A percentile compares a stretch with the other conserved stretches of the same genome.
phyloP scores from a whole-genome alignment of 441 rosid genomes.

The Metrosideros polymorpha region DNA sequence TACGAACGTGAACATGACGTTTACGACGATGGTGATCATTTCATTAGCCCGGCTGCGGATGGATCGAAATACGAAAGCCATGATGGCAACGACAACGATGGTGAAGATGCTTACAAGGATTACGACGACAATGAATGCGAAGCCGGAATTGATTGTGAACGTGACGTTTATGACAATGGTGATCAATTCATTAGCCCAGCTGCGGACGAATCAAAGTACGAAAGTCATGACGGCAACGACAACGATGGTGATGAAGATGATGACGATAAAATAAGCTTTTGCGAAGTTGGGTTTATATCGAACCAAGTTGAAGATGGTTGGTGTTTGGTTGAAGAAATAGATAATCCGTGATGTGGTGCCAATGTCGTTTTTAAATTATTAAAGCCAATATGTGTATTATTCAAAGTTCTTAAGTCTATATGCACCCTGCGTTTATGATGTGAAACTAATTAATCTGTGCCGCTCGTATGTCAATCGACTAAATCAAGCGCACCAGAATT shows the following conservation, averaged over 20 bases:
- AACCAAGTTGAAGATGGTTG: conserved; percentile 44
- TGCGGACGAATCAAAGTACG: neutral
- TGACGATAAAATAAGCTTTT: conserved; percentile 12
- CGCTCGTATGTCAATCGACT: neutral
- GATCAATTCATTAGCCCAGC: neutral
- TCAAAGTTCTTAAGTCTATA: neutral
- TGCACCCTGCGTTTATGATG: neutral
- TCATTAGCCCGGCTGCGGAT: neutral
- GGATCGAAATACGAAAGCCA: neutral
- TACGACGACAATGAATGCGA: neutral
- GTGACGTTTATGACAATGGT: neutral
- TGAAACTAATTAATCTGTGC: neutral
- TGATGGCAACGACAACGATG: neutral
- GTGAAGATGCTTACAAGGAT: neutral
- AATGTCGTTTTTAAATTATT: neutral
- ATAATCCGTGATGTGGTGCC: neutral
- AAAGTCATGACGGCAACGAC: neutral
- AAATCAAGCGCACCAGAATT: neutral
- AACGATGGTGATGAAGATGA: neutral
- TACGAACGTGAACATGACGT: neutral
- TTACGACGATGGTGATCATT: neutral
- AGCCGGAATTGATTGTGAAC: neutral
- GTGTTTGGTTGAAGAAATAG: conserved; percentile 37
- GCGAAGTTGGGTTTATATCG: conserved; percentile 23
- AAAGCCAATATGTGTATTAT: neutral